Base-by-base conservation (phyloP, 192 early-diverging fungal genomes). In the Coemansia sp. region DNA sequence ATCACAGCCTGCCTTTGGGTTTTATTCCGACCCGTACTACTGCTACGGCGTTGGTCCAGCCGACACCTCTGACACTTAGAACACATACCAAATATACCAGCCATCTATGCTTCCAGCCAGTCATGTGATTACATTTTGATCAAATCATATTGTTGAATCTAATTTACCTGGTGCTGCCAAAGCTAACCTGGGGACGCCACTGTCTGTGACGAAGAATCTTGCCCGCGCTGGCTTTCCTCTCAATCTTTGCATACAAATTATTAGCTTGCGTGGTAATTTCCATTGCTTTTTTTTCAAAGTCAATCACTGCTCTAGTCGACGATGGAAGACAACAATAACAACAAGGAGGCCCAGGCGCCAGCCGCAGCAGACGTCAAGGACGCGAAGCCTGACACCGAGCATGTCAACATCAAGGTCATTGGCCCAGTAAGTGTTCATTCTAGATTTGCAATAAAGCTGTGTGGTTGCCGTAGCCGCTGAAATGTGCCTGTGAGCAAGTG, bases 331-430 rank as follows among this genome's bases (percentile, higher is more conserved):
- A 36, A 36, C 56, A 48, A 65, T 45, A 48, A 65, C 62, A 53
- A 69, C 3, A 63, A 50, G 6, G 31, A 36, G 39, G 23, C 45
- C 11, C 41, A 33, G 48, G 37, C 41, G n/a, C 55, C 26, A 6
- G 36, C 52, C 65, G 75, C 69, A 59, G 79, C 69, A 61, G 79
- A 84, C 36, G 72, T 74, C 35, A 78, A 71, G 57, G 85, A 85
- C 48, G 72, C 79, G 62, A 88, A 88, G 71, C 85, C 86, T 43
- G 85, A 90, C 28, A 76, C 84, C 52, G 89, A 94, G 69, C 95
- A 96, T 72, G 93, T 96, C 70, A 96, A 94, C 84, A 84, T 96
- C 56, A 95, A 95, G 66, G 95, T 96, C 7, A 87, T 93, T 57
- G 90, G 91, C 65, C 79, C 85, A 75, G 94, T 96, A 91, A 79